Conservation (phyloP, 257 asterid species). For the Haberlea rhodopensis region DNA sequence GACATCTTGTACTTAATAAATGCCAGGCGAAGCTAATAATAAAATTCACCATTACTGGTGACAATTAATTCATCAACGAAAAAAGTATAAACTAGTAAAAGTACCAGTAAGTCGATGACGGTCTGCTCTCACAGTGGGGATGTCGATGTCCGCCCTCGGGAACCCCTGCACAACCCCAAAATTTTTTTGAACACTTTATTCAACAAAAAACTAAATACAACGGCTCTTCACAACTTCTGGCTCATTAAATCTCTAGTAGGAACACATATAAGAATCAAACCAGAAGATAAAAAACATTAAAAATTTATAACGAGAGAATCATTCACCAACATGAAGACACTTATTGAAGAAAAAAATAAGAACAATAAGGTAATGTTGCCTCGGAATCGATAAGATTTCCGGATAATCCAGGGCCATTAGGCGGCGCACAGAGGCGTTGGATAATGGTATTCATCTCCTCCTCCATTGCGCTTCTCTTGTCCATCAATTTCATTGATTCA, state of each 20-base stretch:
- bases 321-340: too few species aligned
- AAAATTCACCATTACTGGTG: not conserved
- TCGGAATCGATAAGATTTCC: conserved; percentile 80
- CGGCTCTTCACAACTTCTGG: not conserved
- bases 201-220: not conserved
- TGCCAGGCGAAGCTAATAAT: not conserved
- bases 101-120: conserved; percentile 80
- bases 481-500: conserved; percentile 78
- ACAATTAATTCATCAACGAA: conserved; percentile 4
- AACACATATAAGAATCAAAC: too few species aligned
- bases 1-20: conserved; percentile 12
- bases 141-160: conserved; percentile 85
- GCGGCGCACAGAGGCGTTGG: conserved; percentile 59
- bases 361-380: conserved; percentile 28
- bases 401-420: conserved; percentile 88
- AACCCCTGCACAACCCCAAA: conserved; percentile 66
- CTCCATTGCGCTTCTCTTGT: conserved; percentile 59
- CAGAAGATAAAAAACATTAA: not conserved
- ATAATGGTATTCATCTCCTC: conserved; percentile 77
- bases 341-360: not conserved
- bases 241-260: conserved; percentile 1
- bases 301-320: not conserved
- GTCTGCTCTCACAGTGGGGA: conserved; percentile 64
- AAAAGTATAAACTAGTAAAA: not conserved
- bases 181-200: not conserved